phyloP scores from a whole-genome alignment of 352 stramenopile genomes.

The Phytophthora pini region DNA sequence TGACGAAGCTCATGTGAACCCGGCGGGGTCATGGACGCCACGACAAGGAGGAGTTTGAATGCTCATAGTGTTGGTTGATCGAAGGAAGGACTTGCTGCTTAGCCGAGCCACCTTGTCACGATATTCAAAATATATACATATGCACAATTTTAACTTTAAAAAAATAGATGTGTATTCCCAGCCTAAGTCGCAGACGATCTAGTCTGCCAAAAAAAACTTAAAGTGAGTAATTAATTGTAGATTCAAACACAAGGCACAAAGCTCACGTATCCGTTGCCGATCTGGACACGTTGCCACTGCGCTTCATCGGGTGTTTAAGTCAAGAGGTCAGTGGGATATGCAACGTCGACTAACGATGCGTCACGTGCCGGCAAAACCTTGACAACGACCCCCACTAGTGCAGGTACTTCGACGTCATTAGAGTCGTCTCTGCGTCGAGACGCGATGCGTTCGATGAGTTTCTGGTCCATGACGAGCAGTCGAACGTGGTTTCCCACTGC shows the following conservation, averaged over 20 bases:
- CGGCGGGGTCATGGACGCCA: no score
- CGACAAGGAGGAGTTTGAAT: no score
- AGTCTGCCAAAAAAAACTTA: no score
- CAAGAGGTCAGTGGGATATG: slow-evolving; percentile 32
- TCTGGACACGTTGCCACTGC: slow-evolving; percentile 41
- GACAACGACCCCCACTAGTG: slow-evolving; percentile 44
- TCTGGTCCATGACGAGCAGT: slow-evolving; percentile 21
- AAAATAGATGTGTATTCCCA: no score
- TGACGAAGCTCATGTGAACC: no score
- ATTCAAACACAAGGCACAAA: background rate
- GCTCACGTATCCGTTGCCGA: slow-evolving; percentile 66
- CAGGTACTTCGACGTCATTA: slow-evolving; percentile 8
- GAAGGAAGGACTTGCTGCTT: no score
- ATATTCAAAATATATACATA: no score
- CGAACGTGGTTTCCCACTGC: slow-evolving; percentile 43
- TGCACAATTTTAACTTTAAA: no score
- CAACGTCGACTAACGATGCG: slow-evolving; percentile 54
- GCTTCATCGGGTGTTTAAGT: slow-evolving; percentile 18
- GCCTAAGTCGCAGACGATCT: no score
- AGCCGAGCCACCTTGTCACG: no score
- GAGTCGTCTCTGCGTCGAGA: slow-evolving; percentile 5
- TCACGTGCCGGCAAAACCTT: slow-evolving; percentile 54
- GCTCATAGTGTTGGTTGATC: no score
- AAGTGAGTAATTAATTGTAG: slow-evolving; percentile 2
- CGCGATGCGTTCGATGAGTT: slow-evolving; percentile 17